These are phyloP conservation scores for Syzygium malaccense DNA, from an alignment of 441 rosid genomes.

Conservation along the genomic window DNA sequence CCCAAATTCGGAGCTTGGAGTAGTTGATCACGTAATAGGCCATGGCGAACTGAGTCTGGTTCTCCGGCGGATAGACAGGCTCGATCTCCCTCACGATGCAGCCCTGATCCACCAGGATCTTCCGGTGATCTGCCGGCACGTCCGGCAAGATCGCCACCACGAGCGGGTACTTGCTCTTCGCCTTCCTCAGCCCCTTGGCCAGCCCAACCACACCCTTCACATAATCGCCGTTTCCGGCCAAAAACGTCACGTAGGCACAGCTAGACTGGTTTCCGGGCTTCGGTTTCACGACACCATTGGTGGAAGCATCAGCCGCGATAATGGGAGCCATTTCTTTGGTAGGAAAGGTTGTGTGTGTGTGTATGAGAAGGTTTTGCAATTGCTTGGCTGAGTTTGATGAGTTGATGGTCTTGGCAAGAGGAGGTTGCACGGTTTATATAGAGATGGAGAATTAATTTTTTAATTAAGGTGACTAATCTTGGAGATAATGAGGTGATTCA, in stretches of 20 bases:
- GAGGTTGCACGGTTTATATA: too few relatives aligned
- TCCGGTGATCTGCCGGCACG: not conserved
- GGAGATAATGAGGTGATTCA: too few relatives aligned
- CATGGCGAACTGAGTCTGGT: not conserved
- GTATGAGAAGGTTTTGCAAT: too few relatives aligned
- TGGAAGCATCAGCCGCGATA: not conserved
- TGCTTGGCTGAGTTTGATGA: too few relatives aligned
- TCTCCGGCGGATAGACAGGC: not conserved
- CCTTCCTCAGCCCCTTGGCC: slow-evolving; percentile 6
- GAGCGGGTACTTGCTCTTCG: not conserved
- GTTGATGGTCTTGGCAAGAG: too few relatives aligned
- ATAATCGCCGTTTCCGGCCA: not conserved
- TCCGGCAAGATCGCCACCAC: slow-evolving; percentile 5
- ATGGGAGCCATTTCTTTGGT: slow-evolving; percentile 2
- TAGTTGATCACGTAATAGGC: slow-evolving; percentile 2
- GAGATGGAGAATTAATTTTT: too few relatives aligned
- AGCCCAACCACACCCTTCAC: slow-evolving; percentile 6
- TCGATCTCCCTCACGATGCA: slow-evolving; percentile 5
- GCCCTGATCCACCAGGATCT: not conserved
- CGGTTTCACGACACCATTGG: not conserved
- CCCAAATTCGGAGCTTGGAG: slow-evolving; percentile 7
- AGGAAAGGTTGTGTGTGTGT: not conserved
- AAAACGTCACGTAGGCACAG: slow-evolving; percentile 1
- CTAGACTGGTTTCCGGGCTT: not conserved
- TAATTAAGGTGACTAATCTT: too few relatives aligned